Evolutionary conservation across 257 asterid species (phyloP), one percentile per base, ranked within the genome.

Genomic region (Schizonepeta tenuifolia): DNA sequence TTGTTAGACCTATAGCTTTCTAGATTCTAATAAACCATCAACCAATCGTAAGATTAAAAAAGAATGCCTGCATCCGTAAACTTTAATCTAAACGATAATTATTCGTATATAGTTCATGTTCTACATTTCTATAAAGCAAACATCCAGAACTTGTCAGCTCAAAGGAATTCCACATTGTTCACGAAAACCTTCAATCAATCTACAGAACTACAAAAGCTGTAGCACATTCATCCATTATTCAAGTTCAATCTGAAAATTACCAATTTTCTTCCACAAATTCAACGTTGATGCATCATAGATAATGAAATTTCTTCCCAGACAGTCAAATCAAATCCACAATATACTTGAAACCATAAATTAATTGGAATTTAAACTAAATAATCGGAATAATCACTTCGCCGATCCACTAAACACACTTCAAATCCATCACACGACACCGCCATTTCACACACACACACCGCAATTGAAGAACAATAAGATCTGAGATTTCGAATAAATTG

Each of bases 321-420:
- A 24, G 47, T 9, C 13, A 53, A 65, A 26, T 54, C n/a, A 63
- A 38, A 55, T 46, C 64, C 14, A 65, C 9, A 28, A 43, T 15
- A 24, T 6, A 61, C 38, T 36, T 54, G 8, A 43, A 50, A 44
- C 14, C 11, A 17, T 38, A 14, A 41, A 22, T 28, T 7, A 66
- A 65, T 40, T 9, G 40, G 17, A 28, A 17, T 13, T n/a, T 0
- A n/a, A 1, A 55, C 21, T 36, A 49, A 51, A 11, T 26, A 17
- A 58, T 59, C 33, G 15, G 26, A 10, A 51, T 33, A 14, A 24
- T 43, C n/a, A 60, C 31, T 62, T 36, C 57, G 3, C 9, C 57
- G 38, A 76, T 80, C 57, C n/a, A 69, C 67, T n/a, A 60, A 59
- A 38, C 50, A 66, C 73, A 61, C 51, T 67, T 13, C 79, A 73